These are phyloP conservation scores for Aristolochia contorta DNA, from an alignment of 164 flowering plant species.

Conservation along the genomic window DNA sequence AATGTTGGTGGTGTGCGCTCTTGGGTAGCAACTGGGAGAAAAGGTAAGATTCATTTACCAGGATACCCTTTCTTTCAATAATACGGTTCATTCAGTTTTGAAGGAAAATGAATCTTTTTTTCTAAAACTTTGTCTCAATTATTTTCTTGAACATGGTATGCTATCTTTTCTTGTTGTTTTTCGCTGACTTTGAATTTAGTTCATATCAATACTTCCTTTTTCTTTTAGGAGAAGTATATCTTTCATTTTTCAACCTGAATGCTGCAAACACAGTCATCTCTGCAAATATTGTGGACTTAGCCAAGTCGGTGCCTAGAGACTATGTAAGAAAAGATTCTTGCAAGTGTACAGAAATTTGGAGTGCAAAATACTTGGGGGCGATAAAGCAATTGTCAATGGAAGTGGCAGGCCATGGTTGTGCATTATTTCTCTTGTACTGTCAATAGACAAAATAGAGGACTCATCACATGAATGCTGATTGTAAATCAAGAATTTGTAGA, in stretches of 20 bases:
- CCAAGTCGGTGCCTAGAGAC: constrained; percentile 28
- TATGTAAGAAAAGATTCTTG: constrained; percentile 28
- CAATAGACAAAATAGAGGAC: too few species aligned
- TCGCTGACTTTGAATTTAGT: too few species aligned
- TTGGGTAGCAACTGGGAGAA: constrained; percentile 81
- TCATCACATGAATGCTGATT: too few species aligned
- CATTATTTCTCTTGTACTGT: constrained; percentile 41
- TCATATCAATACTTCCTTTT: background rate
- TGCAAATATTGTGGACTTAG: constrained; percentile 39
- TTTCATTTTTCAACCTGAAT: constrained; percentile 68
- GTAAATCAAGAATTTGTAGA: too few species aligned
- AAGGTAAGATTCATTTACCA: constrained; percentile 27
- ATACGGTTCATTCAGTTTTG: constrained; percentile 8
- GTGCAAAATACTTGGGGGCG: constrained; percentile 30
- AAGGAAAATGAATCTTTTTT: constrained; percentile 42
- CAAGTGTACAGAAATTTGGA: constrained; percentile 55
- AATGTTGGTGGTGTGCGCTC: constrained; percentile 45
- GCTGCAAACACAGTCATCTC: constrained; percentile 27
- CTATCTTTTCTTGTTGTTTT: background rate
- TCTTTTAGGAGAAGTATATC: constrained; percentile 51
- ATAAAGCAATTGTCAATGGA: constrained; percentile 22
- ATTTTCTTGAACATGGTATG: background rate
- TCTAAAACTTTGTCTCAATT: background rate
- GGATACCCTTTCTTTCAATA: too few species aligned
- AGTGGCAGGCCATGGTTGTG: constrained; percentile 45